Base-by-base conservation (phyloP, 257 asterid species). In the Capsicum baccatum region DNA sequence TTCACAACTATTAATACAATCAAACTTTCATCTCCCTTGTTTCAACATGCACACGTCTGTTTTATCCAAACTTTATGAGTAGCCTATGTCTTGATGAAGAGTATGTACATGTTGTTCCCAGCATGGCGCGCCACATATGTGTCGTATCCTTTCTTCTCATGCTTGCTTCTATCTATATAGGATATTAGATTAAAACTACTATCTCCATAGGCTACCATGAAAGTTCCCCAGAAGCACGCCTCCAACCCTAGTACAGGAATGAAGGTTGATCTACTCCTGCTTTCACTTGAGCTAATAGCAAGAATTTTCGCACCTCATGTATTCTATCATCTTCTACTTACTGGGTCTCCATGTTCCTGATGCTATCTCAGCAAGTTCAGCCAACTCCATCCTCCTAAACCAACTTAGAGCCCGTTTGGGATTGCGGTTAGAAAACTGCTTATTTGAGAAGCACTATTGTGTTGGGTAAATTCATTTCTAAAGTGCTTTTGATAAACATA, bases 191-290 rank as follows among this genome's bases (percentile, higher is more conserved):
- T 69, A 69, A 69, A 69, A 42, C 39, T 39, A 15, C 26, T 39
- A 44, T 7, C 78, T 69, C 3, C 15, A 8, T 69, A 69, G 14
- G 26, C 78, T 42, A 69, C 52, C 78, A 39, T 21, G 14, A 13
- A 37, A 26, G 26, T 17, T 17, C 13, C 54, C 54, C 39, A 69
- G 79, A 69, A 69, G 55, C 55, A 39, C 21, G 21, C 33, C 79
- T 42, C 79, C 79, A 69, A 69, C 55, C 33, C 79, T 42, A 69
- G 79, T 39, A 35, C 79, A 39, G 5, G 42, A 69, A 69, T 69
- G 15, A 16, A 42, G 55, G 56, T 37, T 69, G 33, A 42, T 42
- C 55, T 42, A 68, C 76, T 37, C 33, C 55, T 69, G 55, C 9
- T 69, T 26, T 69, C 15, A 69, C 79, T 69, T 42, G 55, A 39